These are phyloP conservation scores for Allomyces javanicus DNA, from an alignment of 192 early-diverging fungal genomes.

Conservation along the genomic window DNA sequence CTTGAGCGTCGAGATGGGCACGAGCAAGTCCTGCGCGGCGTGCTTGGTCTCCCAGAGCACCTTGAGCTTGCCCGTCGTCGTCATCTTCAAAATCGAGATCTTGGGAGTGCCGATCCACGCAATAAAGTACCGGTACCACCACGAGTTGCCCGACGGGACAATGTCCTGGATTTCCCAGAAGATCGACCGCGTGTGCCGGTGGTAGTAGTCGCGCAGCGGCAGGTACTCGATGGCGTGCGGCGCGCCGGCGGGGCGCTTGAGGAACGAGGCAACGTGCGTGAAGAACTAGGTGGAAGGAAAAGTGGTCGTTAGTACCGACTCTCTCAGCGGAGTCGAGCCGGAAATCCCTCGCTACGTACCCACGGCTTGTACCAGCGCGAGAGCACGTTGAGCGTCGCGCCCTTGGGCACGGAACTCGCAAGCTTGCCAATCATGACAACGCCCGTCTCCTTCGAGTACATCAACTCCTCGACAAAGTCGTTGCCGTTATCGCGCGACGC, in stretches of 20 bases:
- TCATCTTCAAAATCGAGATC: slow-evolving; percentile 13
- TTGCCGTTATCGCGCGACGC: not conserved
- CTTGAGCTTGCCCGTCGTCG: slow-evolving; percentile 12
- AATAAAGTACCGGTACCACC: slow-evolving; percentile 14
- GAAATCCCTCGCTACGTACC: no score
- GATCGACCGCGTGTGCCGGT: slow-evolving; percentile 22
- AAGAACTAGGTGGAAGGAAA: slow-evolving; percentile 8
- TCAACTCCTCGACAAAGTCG: slow-evolving; percentile 13
- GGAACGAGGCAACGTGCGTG: slow-evolving; percentile 13
- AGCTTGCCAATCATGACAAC: slow-evolving; percentile 17
- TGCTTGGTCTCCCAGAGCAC: slow-evolving; percentile 14
- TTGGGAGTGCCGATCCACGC: slow-evolving; percentile 16
- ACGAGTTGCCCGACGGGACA: slow-evolving; percentile 18
- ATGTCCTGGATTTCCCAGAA: slow-evolving; percentile 19
- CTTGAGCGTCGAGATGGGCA: slow-evolving; percentile 12
- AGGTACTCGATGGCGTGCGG: slow-evolving; percentile 15
- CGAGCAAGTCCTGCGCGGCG: slow-evolving; percentile 14
- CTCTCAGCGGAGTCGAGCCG: no score
- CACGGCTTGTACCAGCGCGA: slow-evolving; percentile 18
- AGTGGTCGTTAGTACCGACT: no score
- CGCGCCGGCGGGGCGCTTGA: not conserved
- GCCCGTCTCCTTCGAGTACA: slow-evolving; percentile 16
- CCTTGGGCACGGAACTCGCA: slow-evolving; percentile 9
- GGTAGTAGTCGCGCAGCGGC: slow-evolving; percentile 20
- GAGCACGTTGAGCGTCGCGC: slow-evolving; percentile 13